These are phyloP conservation scores for Pseudodiploospora longispora DNA, from an alignment of 2,329 filamentous ascomycete species.

Conservation along the genomic window DNA sequence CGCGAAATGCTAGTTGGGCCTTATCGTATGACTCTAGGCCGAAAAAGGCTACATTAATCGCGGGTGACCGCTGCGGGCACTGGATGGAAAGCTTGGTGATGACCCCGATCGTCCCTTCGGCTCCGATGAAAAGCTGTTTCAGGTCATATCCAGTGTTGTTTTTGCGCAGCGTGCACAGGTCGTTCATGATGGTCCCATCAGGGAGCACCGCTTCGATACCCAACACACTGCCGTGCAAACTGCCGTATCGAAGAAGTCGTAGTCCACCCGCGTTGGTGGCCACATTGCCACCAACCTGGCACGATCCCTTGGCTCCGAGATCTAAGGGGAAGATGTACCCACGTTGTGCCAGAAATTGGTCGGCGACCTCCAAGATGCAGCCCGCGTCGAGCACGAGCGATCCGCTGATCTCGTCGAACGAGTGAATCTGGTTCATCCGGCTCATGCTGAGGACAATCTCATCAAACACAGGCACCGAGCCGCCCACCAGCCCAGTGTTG, in stretches of 20 bases:
- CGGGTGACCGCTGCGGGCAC: constrained; percentile 78
- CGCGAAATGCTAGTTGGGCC: constrained; percentile 75
- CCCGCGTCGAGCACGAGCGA: constrained; percentile 86
- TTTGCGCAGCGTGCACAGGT: constrained; percentile 82
- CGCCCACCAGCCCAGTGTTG: constrained; percentile 92
- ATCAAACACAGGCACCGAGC: constrained; percentile 93
- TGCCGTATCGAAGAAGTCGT: constrained; percentile 83
- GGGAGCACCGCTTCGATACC: constrained; percentile 90
- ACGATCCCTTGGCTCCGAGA: constrained; percentile 94
- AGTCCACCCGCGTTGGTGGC: constrained; percentile 93
- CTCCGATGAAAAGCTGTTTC: constrained; percentile 94
- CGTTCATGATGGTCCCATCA: constrained; percentile 85
- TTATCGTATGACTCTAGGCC: constrained; percentile 86
- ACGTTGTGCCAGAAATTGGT: constrained; percentile 74
- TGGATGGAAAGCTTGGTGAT: constrained; percentile 85
- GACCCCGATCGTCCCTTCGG: constrained; percentile 89
- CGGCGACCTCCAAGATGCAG: constrained; percentile 80
- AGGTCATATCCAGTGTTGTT: constrained; percentile 99
- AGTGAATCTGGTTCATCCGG: constrained; percentile 84
- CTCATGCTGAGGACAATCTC: constrained; percentile 90
- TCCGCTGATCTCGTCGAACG: constrained; percentile 88
- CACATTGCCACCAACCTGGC: constrained; percentile 92
- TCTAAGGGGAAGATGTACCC: constrained; percentile 92
- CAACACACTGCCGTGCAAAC: constrained; percentile 84
- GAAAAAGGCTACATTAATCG: constrained; percentile 92